Evolutionary conservation across 106 monocot species (phyloP).

Genomic region (Dendrobium nobile): DNA sequence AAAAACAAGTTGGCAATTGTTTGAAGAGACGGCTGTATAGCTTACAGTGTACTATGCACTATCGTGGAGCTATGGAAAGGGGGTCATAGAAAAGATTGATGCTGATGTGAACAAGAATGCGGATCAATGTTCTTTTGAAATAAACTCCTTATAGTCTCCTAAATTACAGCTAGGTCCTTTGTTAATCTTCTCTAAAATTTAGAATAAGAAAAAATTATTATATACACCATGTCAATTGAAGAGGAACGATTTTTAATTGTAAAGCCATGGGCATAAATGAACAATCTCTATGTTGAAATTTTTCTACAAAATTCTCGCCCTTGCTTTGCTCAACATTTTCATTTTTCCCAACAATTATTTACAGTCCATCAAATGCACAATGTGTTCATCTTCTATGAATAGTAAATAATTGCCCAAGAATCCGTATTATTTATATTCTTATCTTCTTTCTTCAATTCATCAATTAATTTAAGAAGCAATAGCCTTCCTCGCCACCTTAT

Average conservation of each 20-base stretch:
- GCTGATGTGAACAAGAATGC: no score
- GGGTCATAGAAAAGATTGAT: no score
- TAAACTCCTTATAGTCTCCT: not conserved
- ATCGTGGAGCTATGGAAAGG: no score
- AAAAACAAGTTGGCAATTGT: no score
- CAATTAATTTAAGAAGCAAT: not conserved
- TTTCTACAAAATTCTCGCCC: no score
- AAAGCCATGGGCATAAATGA: not conserved
- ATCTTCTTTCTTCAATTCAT: conserved; percentile 1
- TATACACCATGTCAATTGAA: not conserved
- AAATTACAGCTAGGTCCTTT: not conserved
- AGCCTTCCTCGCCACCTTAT: not conserved
- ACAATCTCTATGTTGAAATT: not conserved
- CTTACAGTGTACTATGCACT: no score
- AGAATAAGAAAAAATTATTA: not conserved
- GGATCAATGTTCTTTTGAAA: not conserved
- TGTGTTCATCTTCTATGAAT: not conserved
- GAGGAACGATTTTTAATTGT: not conserved
- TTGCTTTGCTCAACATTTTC: not conserved
- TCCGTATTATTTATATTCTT: not conserved
- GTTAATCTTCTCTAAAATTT: not conserved
- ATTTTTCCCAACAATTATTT: not conserved
- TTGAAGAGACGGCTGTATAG: no score
- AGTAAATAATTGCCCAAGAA: not conserved
- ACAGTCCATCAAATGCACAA: not conserved